Evolutionary conservation across 441 rosid species (phyloP), one percentile per base, ranked within the genome.

Genomic region (Rhodomyrtus psidioides): DNA sequence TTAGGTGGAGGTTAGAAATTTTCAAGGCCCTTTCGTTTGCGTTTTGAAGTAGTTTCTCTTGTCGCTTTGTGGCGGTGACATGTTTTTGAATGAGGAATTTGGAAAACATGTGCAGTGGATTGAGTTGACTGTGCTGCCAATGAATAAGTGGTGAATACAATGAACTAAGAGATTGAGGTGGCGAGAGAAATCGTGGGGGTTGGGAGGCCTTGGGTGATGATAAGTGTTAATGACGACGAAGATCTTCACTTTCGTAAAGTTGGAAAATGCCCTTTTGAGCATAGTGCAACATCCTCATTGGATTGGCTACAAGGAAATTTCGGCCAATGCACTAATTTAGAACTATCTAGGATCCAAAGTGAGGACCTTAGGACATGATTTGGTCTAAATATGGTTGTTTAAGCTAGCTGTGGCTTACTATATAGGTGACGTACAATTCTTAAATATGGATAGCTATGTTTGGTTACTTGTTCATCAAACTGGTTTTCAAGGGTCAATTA

Each of bases 181-280:
- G 96, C 95, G 0, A 86, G 87, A 85, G 90, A 89, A 46, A 91
- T 94, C 70, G 53, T 89, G 76, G 83, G 86, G 16, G 82, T 93
- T 83, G 89, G 93, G 62, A 91, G 90, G 90, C 95, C 96, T 56
- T 94, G 94, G 96, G 93, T 92, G 28, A 94, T 94, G 96, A 91
- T 94, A 34, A 94, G 95, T 87, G 90, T 93, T 79, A 93, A 94
- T 75, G 95, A 94, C 60, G 94, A 94, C 49, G 90, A 91, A 74
- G 96, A 94, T 90, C 95, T 93, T 84, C 96, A 94, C 87, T 93
- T 94, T 85, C 94, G 95, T 19, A 94, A 94, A 89, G 95, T 95
- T 3, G 93, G 96, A 92, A 83, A 39, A 42, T 81, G 39, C 28
- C 44, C n/a, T 70, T 34, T 70, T 1, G n/a, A 34, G 49, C 0